Conservation (phyloP, 805 yeast species). For the Yarrowia keelungensis region DNA sequence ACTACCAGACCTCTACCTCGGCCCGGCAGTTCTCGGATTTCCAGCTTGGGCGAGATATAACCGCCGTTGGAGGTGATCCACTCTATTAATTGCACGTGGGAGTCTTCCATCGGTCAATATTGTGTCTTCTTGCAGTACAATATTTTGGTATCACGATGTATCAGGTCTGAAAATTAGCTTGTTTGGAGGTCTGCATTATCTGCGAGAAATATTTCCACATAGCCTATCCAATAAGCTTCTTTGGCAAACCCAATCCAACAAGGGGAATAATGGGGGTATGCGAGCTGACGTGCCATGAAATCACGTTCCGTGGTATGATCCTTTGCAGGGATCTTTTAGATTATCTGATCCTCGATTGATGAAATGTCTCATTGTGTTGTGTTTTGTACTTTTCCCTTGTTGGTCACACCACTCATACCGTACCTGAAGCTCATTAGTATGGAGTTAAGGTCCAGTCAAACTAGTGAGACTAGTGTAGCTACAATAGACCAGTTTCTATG, state of each 20-base stretch:
- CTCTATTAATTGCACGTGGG: slow-evolving; percentile 26
- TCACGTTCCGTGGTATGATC: background rate
- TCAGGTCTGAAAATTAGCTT: background rate
- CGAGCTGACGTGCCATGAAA: background rate
- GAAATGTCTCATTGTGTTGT: too few species aligned
- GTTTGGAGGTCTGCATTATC: slow-evolving; percentile 8
- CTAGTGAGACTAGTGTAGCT: too few species aligned
- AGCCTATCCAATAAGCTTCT: background rate
- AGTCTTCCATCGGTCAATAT: slow-evolving; percentile 6
- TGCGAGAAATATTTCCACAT: slow-evolving; percentile 32
- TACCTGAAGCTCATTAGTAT: too few species aligned
- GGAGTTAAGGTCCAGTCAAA: too few species aligned
- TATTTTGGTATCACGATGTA: slow-evolving; percentile 9
- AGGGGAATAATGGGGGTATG: background rate
- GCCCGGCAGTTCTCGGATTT: slow-evolving; percentile 23
- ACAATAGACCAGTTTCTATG: too few species aligned
- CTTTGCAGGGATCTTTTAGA: background rate
- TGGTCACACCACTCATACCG: too few species aligned
- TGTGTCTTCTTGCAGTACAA: background rate
- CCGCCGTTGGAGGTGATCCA: slow-evolving; percentile 37
- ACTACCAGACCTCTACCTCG: slow-evolving; percentile 38
- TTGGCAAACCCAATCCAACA: slow-evolving; percentile 4
- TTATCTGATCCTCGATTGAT: too few species aligned
- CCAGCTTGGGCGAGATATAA: slow-evolving; percentile 27
- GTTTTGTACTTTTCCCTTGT: too few species aligned